These are phyloP conservation scores for Alternaria ventricosa DNA, from an alignment of 2,329 filamentous ascomycete genomes.

Conservation along the genomic window DNA sequence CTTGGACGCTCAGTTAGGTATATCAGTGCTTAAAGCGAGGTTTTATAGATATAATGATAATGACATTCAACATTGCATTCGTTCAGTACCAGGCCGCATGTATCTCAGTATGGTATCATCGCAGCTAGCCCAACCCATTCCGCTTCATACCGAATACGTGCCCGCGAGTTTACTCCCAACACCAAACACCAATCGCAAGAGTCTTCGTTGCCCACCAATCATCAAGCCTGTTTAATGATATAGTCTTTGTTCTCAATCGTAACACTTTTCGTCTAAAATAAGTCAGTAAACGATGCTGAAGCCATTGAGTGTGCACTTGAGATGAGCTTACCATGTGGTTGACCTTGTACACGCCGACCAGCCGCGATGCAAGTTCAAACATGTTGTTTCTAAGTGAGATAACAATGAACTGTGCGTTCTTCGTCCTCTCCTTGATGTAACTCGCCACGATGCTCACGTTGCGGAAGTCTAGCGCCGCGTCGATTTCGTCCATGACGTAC, in stretches of 20 bases:
- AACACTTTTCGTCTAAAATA: constrained; percentile 59
- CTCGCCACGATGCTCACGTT: constrained; percentile 98
- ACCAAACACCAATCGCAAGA: constrained; percentile 7
- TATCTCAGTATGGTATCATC: constrained; percentile 17
- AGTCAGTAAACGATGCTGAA: constrained; percentile 16
- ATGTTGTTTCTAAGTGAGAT: constrained; percentile 99
- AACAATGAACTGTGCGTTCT: constrained; percentile 99
- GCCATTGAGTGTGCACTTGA: not conserved
- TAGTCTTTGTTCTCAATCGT: constrained; percentile 61
- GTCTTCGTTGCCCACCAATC: not conserved
- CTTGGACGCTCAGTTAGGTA: not conserved
- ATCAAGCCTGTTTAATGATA: constrained; percentile 29
- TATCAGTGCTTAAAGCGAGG: not conserved
- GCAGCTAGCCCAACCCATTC: not conserved
- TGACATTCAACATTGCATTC: constrained; percentile 6
- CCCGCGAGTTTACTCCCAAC: not conserved
- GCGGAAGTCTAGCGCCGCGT: constrained; percentile 95
- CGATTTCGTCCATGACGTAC: constrained; percentile 99
- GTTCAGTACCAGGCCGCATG: constrained; percentile 6
- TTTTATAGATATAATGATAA: not conserved
- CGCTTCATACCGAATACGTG: constrained; percentile 4
- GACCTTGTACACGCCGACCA: constrained; percentile 99
- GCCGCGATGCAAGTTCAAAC: constrained; percentile 95
- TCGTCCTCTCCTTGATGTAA: constrained; percentile 98
- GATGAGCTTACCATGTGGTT: constrained; percentile 78